Evolutionary conservation across 805 yeast genomes (phyloP), one percentile per base, ranked within the genome.

Genomic region (Pichia exigua): DNA sequence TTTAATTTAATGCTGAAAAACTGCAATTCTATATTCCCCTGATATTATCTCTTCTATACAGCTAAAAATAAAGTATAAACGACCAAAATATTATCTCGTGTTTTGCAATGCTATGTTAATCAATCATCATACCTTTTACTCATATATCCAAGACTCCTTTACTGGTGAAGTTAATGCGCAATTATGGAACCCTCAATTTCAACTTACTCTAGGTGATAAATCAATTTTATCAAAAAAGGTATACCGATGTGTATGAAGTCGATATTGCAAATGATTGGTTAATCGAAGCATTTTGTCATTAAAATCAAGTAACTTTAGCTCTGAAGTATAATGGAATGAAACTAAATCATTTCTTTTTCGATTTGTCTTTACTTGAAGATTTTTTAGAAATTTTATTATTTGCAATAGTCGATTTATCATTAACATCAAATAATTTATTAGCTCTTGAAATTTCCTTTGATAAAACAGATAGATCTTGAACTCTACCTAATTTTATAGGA

Each of bases 381-480:
- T 44, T 44, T 45, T 51, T 53, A 18, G 46, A 44, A 40, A 42
- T 43, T 39, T 46, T 51, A 18, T 32, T 47, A 22, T 54, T 54
- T 9, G 47, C 54, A 42, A 65, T 69, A 38, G 66, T 60, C 46
- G 72, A 70, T 21, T 73, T 81, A 55, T 83, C 89, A 5, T 78
- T 71, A 53, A 77, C 82, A 57, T 83, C 86, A 59, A 84, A 83
- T 60, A 80, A 77, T 63, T 79, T 82, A 57, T 84, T 76, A 0
- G 90, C 90, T 50, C 77, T 84, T 3, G 76, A 70, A 57, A 85
- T 82, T 54, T 77, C 79, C 60, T 77, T 79, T 56, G 82, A 84
- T 59, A 83, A 66, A 21, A 73, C 68, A 49, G 83, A 71, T 57
- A 85, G 70, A 60, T 84, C 88, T 54, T 80, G 79, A 1, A 85